A percentile compares a stretch with the other conserved stretches of the same genome.
phyloP scores from a whole-genome alignment of 768 basidiomycete species.

The Suillus weaverae region DNA sequence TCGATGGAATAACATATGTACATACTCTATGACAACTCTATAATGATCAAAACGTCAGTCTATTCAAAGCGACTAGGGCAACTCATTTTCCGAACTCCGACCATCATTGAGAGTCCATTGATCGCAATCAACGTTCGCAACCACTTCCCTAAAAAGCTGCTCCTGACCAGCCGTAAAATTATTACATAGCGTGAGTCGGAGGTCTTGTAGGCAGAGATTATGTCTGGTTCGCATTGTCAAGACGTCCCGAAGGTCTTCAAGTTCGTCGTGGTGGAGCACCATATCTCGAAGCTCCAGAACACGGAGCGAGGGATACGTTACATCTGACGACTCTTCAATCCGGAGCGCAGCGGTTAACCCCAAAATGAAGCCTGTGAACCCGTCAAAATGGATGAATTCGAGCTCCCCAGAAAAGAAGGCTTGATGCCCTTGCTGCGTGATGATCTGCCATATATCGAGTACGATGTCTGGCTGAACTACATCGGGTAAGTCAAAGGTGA shows the following conservation, averaged over 20 bases:
- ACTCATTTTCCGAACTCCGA: background rate
- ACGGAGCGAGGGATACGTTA: background rate
- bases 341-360: background rate
- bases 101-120: background rate
- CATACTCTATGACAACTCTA: no score
- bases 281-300: background rate
- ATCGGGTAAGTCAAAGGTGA: background rate
- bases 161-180: background rate
- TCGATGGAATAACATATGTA: no score
- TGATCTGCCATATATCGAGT: background rate
- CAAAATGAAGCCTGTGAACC: background rate
- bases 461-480: background rate
- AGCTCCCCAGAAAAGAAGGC: background rate
- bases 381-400: background rate
- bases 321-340: background rate
- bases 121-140: background rate
- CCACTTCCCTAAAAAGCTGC: background rate
- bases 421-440: background rate
- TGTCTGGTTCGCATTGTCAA: background rate
- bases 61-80: background rate
- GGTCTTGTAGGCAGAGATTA: background rate
- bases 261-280: background rate
- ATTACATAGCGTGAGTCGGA: background rate
- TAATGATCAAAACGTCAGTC: background rate
- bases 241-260: background rate